Evolutionary conservation across 2,329 filamentous ascomycete genomes (phyloP).

Genomic region (Ceratocystis papillata): DNA sequence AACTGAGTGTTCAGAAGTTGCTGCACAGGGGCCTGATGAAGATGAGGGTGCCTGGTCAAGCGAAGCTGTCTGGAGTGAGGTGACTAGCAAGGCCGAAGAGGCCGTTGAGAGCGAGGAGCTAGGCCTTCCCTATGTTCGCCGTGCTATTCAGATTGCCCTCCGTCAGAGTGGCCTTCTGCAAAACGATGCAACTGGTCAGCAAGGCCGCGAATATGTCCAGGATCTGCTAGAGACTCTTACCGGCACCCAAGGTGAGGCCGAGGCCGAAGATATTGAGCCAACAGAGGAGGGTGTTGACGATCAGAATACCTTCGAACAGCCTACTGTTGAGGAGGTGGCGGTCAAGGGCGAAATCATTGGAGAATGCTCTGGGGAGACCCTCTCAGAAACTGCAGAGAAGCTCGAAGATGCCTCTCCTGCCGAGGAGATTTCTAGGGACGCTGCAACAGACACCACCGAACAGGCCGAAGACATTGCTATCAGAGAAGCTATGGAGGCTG

Average conservation of each 20-base stretch:
- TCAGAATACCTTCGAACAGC: conserved; percentile 1
- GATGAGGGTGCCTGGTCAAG: conserved; percentile 26
- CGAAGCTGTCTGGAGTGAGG: conserved; percentile 42
- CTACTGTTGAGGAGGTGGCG: conserved; percentile 13
- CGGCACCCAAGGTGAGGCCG: conserved; percentile 26
- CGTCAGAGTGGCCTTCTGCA: conserved; percentile 44
- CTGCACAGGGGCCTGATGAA: conserved; percentile 27
- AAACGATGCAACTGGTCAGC: conserved; percentile 35
- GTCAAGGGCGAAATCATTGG: conserved; percentile 21
- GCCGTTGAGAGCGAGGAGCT: conserved; percentile 48
- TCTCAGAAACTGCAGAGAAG: conserved; percentile 17
- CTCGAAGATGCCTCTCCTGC: conserved; percentile 15
- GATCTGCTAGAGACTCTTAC: conserved; percentile 42
- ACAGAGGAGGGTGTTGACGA: conserved; percentile 16
- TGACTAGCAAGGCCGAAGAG: conserved; percentile 45
- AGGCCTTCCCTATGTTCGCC: conserved; percentile 42
- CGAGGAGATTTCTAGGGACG: background rate
- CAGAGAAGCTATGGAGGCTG: conserved; percentile 20
- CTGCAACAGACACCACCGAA: conserved; percentile 6
- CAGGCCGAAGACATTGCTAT: background rate
- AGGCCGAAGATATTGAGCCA: conserved; percentile 14
- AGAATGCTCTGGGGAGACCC: conserved; percentile 13
- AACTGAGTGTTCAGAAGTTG: conserved; percentile 25
- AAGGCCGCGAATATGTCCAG: conserved; percentile 41
- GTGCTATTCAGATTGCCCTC: conserved; percentile 45